Percentiles rank a stretch among this genome's conserved stretches.
Evolutionary conservation across 495 filamentous ascomycete genomes (phyloP).

Genomic region (Xylaria longipes): DNA sequence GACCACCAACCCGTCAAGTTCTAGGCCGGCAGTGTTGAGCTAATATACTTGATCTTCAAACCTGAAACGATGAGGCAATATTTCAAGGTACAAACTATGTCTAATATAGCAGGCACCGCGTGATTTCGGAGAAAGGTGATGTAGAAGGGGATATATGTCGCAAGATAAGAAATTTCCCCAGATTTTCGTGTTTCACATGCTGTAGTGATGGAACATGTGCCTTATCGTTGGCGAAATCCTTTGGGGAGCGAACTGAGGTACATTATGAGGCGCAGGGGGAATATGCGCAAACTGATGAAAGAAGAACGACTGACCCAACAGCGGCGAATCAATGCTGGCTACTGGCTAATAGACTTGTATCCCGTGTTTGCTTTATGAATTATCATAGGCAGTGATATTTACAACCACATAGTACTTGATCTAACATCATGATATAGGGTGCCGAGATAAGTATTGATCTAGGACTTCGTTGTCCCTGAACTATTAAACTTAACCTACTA

Average conservation of each 20-base stretch:
- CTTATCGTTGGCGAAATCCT: not conserved
- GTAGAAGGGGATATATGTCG: not conserved
- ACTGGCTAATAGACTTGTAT: not conserved
- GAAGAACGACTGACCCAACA: not conserved
- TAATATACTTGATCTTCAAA: constrained; percentile 15
- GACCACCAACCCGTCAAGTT: constrained; percentile 20
- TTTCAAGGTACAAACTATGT: not conserved
- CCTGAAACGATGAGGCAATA: constrained; percentile 17
- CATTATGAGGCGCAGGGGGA: not conserved
- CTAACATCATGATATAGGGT: not conserved
- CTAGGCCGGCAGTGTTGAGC: not conserved
- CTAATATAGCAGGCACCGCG: not conserved
- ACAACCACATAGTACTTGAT: not conserved
- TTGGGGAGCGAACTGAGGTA: not conserved
- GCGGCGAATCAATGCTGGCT: not conserved
- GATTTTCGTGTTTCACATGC: constrained; percentile 18
- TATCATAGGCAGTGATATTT: not conserved
- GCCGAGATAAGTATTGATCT: not conserved
- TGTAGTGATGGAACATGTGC: constrained; percentile 5
- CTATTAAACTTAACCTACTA: not conserved
- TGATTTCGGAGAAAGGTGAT: not conserved
- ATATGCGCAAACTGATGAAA: not conserved
- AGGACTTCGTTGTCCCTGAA: not conserved
- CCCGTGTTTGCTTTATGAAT: constrained; percentile 1
- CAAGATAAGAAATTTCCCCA: constrained; percentile 11